These are phyloP conservation scores for Miscanthus sacchariflorus DNA, from an alignment of 202 grass and related monocot species.

Conservation along the genomic window DNA sequence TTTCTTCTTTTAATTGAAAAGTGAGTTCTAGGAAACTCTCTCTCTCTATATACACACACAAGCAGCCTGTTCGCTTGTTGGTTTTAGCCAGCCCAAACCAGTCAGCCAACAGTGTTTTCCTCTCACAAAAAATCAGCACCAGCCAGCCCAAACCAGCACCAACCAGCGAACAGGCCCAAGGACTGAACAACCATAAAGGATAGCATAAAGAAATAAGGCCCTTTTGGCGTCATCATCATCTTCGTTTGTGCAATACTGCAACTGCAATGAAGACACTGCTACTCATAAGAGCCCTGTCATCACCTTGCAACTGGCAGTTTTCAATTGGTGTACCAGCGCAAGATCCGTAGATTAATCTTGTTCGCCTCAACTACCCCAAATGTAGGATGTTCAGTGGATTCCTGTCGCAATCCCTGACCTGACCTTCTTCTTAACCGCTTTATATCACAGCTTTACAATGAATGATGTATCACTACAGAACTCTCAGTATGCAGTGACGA, in stretches of 20 bases:
- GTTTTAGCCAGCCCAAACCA: too few species aligned
- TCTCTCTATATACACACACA: not conserved
- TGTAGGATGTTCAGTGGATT: slow-evolving; percentile 23
- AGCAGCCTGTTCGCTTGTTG: too few species aligned
- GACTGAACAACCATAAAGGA: slow-evolving; percentile 13
- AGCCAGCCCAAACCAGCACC: too few species aligned
- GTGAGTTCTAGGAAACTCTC: slow-evolving; percentile 7
- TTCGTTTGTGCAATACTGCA: not conserved
- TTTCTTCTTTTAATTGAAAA: not conserved
- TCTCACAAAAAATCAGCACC: too few species aligned
- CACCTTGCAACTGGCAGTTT: slow-evolving; percentile 24
- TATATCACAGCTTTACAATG: slow-evolving; percentile 19
- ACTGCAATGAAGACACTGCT: slow-evolving; percentile 34
- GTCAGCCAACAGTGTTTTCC: too few species aligned
- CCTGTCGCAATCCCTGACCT: slow-evolving; percentile 11
- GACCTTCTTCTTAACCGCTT: slow-evolving; percentile 5
- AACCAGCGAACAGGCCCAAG: too few species aligned
- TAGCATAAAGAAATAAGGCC: slow-evolving; percentile 32
- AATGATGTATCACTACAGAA: slow-evolving; percentile 19
- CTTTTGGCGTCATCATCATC: slow-evolving; percentile 25
- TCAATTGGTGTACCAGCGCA: slow-evolving; percentile 45
- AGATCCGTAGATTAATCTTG: not conserved
- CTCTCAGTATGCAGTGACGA: slow-evolving; percentile 1
- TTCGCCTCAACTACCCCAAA: slow-evolving; percentile 34
- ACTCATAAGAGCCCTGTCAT: slow-evolving; percentile 36